Evolutionary conservation across 768 basidiomycete genomes (phyloP).

Genomic region (Leccinellum rugosiceps): DNA sequence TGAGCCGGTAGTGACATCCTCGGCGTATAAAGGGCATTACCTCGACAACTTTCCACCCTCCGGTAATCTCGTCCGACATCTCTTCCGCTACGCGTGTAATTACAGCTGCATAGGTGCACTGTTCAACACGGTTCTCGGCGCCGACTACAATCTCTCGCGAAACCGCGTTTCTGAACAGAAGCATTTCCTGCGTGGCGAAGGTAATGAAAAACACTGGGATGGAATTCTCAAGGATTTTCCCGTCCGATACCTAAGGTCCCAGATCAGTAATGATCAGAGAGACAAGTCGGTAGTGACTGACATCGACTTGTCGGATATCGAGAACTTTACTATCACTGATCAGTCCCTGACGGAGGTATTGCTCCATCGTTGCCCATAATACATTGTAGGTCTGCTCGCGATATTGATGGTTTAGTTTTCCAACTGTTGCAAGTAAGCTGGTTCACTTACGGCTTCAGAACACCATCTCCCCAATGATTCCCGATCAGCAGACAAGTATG

Average conservation of each 20-base stretch:
- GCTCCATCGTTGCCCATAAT: conserved; percentile 97
- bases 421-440: background rate
- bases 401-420: background rate
- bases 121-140: conserved; percentile 86
- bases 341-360: conserved; percentile 86
- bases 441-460: conserved; percentile 79
- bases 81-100: conserved; percentile 87
- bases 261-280: conserved; percentile 3
- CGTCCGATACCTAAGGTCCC: conserved; percentile 62
- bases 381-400: conserved; percentile 86
- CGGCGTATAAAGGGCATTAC: conserved; percentile 41
- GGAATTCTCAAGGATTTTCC: conserved; percentile 87
- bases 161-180: conserved; percentile 87
- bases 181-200: conserved; percentile 91
- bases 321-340: conserved; percentile 91
- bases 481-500: conserved; percentile 87
- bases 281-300: conserved; percentile 37
- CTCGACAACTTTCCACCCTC: conserved; percentile 98
- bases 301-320: conserved; percentile 97
- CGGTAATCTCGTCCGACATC: conserved; percentile 87
- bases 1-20: background rate
- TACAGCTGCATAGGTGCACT: conserved; percentile 90
- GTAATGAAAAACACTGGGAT: conserved; percentile 89
- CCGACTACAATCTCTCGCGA: conserved; percentile 86
- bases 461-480: conserved; percentile 89